Conservation (phyloP, 2,329 filamentous ascomycete genomes). For the Fusarium lyarnte region DNA sequence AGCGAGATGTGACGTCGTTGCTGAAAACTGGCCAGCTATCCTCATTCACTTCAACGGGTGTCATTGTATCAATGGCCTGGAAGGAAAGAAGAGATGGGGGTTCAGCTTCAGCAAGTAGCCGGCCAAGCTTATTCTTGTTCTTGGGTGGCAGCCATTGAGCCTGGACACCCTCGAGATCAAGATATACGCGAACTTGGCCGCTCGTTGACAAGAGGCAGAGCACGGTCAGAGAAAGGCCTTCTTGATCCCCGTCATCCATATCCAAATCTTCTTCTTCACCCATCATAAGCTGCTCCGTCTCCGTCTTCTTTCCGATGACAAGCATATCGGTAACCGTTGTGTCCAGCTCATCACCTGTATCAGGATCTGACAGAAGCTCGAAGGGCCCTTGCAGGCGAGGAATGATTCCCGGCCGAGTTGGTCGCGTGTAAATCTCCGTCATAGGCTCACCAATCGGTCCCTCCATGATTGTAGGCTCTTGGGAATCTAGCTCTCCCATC, state of each 20-base stretch:
- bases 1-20: conserved; percentile 67
- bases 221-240: conserved; percentile 68
- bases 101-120: conserved; percentile 50
- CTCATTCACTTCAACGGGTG: conserved; percentile 62
- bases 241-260: conserved; percentile 64
- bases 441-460: conserved; percentile 58
- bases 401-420: conserved; percentile 64
- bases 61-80: conserved; percentile 70
- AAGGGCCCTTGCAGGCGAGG: conserved; percentile 72
- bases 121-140: conserved; percentile 58
- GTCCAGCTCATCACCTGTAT: conserved; percentile 66
- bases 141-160: conserved; percentile 73
- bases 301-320: conserved; percentile 70
- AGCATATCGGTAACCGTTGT: conserved; percentile 68
- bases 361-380: conserved; percentile 63
- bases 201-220: conserved; percentile 69
- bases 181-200: conserved; percentile 68
- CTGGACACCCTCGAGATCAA: conserved; percentile 70
- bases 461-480: conserved; percentile 68
- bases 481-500: conserved; percentile 73
- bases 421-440: conserved; percentile 66
- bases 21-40: conserved; percentile 72
- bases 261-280: conserved; percentile 72
- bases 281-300: conserved; percentile 68
- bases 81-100: conserved; percentile 66